Percentiles rank a stretch among this genome's conserved stretches.
Conservation (phyloP, 352 stramenopile species). For the Globisporangium radiosum region DNA sequence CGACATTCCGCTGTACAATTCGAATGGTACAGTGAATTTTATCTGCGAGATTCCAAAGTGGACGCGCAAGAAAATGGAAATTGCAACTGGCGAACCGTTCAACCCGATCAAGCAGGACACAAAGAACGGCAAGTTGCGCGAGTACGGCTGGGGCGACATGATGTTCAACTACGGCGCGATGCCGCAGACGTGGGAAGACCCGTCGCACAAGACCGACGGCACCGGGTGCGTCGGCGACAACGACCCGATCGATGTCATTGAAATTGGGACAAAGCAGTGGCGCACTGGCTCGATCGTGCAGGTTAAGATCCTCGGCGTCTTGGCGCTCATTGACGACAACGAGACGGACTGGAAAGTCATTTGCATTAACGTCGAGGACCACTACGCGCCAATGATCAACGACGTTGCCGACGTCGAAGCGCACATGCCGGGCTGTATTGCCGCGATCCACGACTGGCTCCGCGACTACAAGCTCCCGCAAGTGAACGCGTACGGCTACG, state of each 20-base stretch:
- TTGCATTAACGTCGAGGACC: slow-evolving; percentile 95
- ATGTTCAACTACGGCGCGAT: slow-evolving; percentile 99
- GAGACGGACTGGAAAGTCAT: slow-evolving; percentile 99
- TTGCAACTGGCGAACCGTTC: slow-evolving; percentile 91
- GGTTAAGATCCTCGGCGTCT: slow-evolving; percentile 97
- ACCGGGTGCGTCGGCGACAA: slow-evolving; percentile 91
- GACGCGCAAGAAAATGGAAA: slow-evolving; percentile 99
- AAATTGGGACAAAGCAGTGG: slow-evolving; percentile 95
- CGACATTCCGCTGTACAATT: slow-evolving; percentile 94
- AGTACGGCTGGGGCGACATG: slow-evolving; percentile 95
- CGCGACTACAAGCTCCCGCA: slow-evolving; percentile 99
- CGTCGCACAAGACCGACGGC: slow-evolving; percentile 77
- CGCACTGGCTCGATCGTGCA: slow-evolving; percentile 91
- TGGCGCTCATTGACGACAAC: slow-evolving; percentile 99
- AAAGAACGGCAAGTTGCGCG: slow-evolving; percentile 96
- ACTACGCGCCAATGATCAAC: slow-evolving; percentile 95
- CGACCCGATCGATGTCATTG: slow-evolving; percentile 98
- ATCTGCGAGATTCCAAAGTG: slow-evolving; percentile 98
- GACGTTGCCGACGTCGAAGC: slow-evolving; percentile 96
- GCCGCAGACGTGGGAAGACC: slow-evolving; percentile 99
- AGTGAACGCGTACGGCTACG: slow-evolving; percentile 99
- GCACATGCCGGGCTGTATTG: slow-evolving; percentile 91
- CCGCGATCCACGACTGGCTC: slow-evolving; percentile 96
- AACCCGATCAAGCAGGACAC: slow-evolving; percentile 99
- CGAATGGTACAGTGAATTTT: slow-evolving; percentile 83